Conservation (phyloP, 176 grass and related monocot genomes). For the Poa pratensis region DNA sequence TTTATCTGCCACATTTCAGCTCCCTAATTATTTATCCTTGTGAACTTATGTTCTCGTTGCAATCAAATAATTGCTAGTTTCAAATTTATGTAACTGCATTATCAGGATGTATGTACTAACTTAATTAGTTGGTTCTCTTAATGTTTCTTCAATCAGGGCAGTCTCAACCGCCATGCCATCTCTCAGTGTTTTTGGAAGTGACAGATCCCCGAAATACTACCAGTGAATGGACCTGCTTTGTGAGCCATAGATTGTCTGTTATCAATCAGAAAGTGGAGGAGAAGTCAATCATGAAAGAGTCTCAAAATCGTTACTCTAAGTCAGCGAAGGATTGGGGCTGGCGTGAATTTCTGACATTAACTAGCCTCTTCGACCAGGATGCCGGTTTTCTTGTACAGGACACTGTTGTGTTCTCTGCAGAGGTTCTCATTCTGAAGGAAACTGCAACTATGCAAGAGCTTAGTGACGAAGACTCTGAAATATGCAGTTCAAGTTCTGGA, state of each 20-base stretch:
- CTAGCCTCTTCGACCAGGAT: slow-evolving; percentile 95
- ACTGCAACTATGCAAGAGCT: slow-evolving; percentile 73
- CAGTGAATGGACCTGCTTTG: slow-evolving; percentile 96
- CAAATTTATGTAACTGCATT: slow-evolving; percentile 34
- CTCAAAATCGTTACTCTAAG: slow-evolving; percentile 99
- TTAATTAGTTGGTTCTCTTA: slow-evolving; percentile 41
- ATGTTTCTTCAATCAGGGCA: slow-evolving; percentile 82
- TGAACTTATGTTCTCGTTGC: slow-evolving; percentile 18
- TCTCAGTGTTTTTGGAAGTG: slow-evolving; percentile 96
- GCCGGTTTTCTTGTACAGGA: slow-evolving; percentile 89
- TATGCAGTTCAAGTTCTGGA: slow-evolving; percentile 47
- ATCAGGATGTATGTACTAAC: slow-evolving; percentile 38
- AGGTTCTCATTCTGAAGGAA: slow-evolving; percentile 95
- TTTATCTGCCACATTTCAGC: neutral
- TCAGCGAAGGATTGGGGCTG: slow-evolving; percentile 97
- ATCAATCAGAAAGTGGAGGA: slow-evolving; percentile 91
- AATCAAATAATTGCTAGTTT: slow-evolving; percentile 36
- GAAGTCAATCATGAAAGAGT: slow-evolving; percentile 88
- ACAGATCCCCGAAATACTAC: slow-evolving; percentile 74
- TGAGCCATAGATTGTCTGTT: slow-evolving; percentile 92
- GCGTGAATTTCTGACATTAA: slow-evolving; percentile 96
- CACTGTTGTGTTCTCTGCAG: slow-evolving; percentile 84
- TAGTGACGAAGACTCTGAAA: slow-evolving; percentile 57
- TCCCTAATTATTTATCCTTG: neutral
- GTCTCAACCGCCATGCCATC: slow-evolving; percentile 95